Percentiles rank a stretch among this genome's conserved stretches.
Evolutionary conservation across 768 basidiomycete genomes (phyloP).

Genomic region (Clavulina sp.): DNA sequence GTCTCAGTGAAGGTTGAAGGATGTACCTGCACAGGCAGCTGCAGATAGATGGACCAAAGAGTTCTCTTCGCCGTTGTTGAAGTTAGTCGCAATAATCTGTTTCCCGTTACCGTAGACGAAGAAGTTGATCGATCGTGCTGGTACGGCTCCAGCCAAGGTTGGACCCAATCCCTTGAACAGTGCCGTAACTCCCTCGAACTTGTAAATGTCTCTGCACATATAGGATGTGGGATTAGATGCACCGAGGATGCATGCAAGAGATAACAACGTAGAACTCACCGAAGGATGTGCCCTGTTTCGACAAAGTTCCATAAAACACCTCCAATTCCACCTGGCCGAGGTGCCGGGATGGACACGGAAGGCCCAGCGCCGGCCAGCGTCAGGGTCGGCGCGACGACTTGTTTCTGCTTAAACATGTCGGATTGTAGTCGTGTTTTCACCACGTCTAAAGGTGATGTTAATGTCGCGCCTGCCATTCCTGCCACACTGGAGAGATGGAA

Average conservation of each 20-base stretch:
- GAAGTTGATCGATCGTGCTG: slow-evolving; percentile 94
- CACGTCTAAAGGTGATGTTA: slow-evolving; percentile 95
- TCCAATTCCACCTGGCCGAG: slow-evolving; percentile 12
- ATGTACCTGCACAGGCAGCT: slow-evolving; percentile 48
- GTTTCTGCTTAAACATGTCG: slow-evolving; percentile 44
- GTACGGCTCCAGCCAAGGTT: slow-evolving; percentile 85
- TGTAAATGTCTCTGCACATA: slow-evolving; percentile 56
- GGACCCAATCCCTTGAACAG: slow-evolving; percentile 91
- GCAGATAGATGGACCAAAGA: slow-evolving; percentile 70
- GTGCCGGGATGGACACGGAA: neutral
- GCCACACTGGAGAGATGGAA: slow-evolving; percentile 58
- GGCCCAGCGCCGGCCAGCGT: slow-evolving; percentile 15
- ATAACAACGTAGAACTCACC: slow-evolving; percentile 29
- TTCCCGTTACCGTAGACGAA: slow-evolving; percentile 97
- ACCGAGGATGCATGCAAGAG: neutral
- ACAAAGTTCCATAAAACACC: slow-evolving; percentile 83
- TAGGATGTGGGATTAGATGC: neutral
- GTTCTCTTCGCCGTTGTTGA: slow-evolving; percentile 69
- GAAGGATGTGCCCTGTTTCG: slow-evolving; percentile 79
- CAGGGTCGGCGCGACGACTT: slow-evolving; percentile 23
- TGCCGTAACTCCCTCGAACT: slow-evolving; percentile 71
- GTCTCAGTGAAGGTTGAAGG: neutral
- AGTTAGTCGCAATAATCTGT: slow-evolving; percentile 63
- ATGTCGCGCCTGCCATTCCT: slow-evolving; percentile 93
- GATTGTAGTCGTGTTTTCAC: slow-evolving; percentile 96